phyloP scores from a whole-genome alignment of 1,284 basidiomycete genomes.

The Porogramme epimiltina region DNA sequence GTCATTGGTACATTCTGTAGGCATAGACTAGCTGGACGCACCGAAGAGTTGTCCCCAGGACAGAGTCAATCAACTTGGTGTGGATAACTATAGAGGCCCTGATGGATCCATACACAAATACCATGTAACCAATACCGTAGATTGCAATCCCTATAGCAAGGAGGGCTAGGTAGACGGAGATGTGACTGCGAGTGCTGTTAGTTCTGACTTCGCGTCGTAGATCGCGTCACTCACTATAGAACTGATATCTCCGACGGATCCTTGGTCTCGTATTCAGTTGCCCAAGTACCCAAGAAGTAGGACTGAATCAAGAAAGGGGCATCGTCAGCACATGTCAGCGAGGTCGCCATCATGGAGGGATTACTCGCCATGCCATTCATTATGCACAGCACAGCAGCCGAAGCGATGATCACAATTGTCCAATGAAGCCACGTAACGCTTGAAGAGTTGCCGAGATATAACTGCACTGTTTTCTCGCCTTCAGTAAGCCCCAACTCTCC shows the following conservation, averaged over 20 bases:
- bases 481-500: too few relatives aligned
- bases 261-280: slow-evolving; percentile 30
- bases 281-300: slow-evolving; percentile 28
- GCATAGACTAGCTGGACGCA: slow-evolving; percentile 21
- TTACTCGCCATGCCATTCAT: too few relatives aligned
- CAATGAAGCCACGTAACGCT: slow-evolving; percentile 33
- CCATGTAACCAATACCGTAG: slow-evolving; percentile 28
- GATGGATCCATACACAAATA: slow-evolving; percentile 42
- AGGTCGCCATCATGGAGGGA: too few relatives aligned
- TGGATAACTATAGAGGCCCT: slow-evolving; percentile 62
- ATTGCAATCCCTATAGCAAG: slow-evolving; percentile 29
- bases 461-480: slow-evolving; percentile 31
- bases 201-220: neutral
- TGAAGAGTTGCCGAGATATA: slow-evolving; percentile 33
- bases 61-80: slow-evolving; percentile 49
- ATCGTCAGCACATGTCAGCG: too few relatives aligned
- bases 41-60: slow-evolving; percentile 64
- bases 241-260: slow-evolving; percentile 30
- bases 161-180: slow-evolving; percentile 44
- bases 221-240: slow-evolving; percentile 26
- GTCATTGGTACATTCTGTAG: slow-evolving; percentile 1
- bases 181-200: slow-evolving; percentile 31
- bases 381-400: too few relatives aligned
- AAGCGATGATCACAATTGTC: slow-evolving; percentile 27
- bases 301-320: slow-evolving; percentile 17